These are phyloP conservation scores for Platanthera guangdongensis DNA, from an alignment of 106 monocot genomes.

Conservation along the genomic window DNA sequence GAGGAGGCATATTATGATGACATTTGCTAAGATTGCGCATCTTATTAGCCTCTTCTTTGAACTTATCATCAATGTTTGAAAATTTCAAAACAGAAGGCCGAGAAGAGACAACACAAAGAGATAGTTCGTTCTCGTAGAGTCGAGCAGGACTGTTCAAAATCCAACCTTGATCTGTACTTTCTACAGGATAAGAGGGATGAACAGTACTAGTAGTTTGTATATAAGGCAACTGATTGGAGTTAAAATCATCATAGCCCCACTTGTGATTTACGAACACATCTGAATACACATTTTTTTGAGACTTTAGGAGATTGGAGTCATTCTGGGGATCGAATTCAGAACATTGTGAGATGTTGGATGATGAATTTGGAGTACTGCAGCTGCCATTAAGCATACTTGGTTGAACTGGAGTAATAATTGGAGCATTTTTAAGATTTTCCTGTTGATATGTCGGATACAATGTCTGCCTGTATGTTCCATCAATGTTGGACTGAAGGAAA, in stretches of 20 bases:
- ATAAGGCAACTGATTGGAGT: constrained; percentile 9
- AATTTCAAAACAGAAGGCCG: constrained; percentile 14
- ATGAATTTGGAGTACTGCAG: constrained; percentile 5
- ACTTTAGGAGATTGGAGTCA: neutral
- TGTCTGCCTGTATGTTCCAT: constrained; percentile 16
- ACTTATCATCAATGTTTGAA: constrained; percentile 23
- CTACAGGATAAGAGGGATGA: constrained; percentile 42
- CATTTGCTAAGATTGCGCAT: neutral
- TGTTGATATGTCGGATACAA: constrained; percentile 24
- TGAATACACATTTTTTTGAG: neutral
- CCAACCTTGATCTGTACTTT: constrained; percentile 26
- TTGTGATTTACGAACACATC: neutral
- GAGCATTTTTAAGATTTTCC: neutral
- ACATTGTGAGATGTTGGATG: neutral
- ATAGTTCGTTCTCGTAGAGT: constrained; percentile 40
- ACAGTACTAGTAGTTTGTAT: constrained; percentile 25
- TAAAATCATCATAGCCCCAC: constrained; percentile 20
- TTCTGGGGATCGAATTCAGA: neutral
- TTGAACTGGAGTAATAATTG: neutral
- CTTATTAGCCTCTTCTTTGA: constrained; percentile 19
- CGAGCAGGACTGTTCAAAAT: constrained; percentile 10
- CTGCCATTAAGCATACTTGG: neutral
- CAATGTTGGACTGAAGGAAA: neutral
- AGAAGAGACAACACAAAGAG: constrained; percentile 41
- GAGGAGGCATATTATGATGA: neutral